Evolutionary conservation across 2,329 filamentous ascomycete species (phyloP).

Genomic region (Proliferodiscus dingleyae): DNA sequence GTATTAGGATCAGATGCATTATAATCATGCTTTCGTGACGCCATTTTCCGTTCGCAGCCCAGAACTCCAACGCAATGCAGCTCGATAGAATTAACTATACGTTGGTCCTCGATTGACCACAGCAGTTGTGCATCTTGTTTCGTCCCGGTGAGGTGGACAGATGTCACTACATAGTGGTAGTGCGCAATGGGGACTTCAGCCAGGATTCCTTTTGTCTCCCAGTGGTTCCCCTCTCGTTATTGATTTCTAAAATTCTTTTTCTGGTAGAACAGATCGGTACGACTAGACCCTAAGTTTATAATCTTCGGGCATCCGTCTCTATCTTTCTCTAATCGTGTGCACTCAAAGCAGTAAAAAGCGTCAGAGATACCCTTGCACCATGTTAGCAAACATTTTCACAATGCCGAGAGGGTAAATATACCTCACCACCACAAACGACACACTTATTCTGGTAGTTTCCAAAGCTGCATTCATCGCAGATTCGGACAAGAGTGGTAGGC

Average conservation of each 20-base stretch:
- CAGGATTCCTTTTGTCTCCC: not conserved
- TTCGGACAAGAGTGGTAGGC: constrained; percentile 92
- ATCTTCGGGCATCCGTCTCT: constrained; percentile 98
- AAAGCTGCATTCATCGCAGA: constrained; percentile 99
- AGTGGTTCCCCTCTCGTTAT: constrained; percentile 15
- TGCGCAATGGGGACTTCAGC: no score
- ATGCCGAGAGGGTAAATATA: constrained; percentile 7
- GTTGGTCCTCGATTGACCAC: not conserved
- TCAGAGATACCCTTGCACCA: constrained; percentile 74
- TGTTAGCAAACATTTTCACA: constrained; percentile 8
- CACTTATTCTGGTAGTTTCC: constrained; percentile 99
- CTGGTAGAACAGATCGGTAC: constrained; percentile 70
- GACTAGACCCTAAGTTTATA: constrained; percentile 91
- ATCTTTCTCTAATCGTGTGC: constrained; percentile 93
- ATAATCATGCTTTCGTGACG: not conserved
- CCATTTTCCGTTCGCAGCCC: not conserved
- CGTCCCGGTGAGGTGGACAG: not conserved
- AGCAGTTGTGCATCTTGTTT: not conserved
- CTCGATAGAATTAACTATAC: constrained; percentile 1
- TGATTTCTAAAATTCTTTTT: constrained; percentile 68
- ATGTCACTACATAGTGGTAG: not conserved
- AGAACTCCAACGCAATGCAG: constrained; percentile 16
- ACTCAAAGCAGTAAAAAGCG: constrained; percentile 99
- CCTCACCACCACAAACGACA: constrained; percentile 92
- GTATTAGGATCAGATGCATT: no score